phyloP scores from a whole-genome alignment of 176 grass and related monocot genomes.

The Oryza glaberrima region DNA sequence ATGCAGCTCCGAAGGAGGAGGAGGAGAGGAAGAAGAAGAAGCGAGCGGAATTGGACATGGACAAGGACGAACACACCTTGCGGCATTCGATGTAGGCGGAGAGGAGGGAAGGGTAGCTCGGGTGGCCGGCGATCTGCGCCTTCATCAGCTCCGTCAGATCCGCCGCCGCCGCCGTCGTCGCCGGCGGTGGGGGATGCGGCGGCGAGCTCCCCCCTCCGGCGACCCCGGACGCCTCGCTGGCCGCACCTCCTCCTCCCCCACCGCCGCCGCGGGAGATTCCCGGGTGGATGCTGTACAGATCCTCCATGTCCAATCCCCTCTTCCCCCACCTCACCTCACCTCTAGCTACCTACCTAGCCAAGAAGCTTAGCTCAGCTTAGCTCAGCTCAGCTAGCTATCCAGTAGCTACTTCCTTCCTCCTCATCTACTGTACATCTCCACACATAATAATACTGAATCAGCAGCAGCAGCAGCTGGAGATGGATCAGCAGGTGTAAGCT shows the following conservation, averaged over 20 bases:
- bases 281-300: slow-evolving; percentile 92
- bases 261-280: slow-evolving; percentile 50
- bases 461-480: background rate
- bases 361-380: background rate
- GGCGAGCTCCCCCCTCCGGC: slow-evolving; percentile 26
- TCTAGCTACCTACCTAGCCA: background rate
- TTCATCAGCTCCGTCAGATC: slow-evolving; percentile 90
- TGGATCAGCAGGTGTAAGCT: background rate
- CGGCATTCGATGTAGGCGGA: slow-evolving; percentile 96
- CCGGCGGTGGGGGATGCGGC: slow-evolving; percentile 18
- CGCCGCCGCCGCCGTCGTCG: slow-evolving; percentile 5
- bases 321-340: background rate
- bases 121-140: slow-evolving; percentile 92
- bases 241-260: slow-evolving; percentile 24
- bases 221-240: slow-evolving; percentile 48
- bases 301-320: slow-evolving; percentile 57
- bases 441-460: slow-evolving; percentile 8
- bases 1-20: background rate
- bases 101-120: slow-evolving; percentile 83
- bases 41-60: background rate
- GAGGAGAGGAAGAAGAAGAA: background rate
- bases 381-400: background rate
- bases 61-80: slow-evolving; percentile 53
- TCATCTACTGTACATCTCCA: slow-evolving; percentile 38
- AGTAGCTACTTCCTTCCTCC: background rate